Base-by-base conservation (phyloP, 495 filamentous ascomycete species). In the Penicillium antarcticum region DNA sequence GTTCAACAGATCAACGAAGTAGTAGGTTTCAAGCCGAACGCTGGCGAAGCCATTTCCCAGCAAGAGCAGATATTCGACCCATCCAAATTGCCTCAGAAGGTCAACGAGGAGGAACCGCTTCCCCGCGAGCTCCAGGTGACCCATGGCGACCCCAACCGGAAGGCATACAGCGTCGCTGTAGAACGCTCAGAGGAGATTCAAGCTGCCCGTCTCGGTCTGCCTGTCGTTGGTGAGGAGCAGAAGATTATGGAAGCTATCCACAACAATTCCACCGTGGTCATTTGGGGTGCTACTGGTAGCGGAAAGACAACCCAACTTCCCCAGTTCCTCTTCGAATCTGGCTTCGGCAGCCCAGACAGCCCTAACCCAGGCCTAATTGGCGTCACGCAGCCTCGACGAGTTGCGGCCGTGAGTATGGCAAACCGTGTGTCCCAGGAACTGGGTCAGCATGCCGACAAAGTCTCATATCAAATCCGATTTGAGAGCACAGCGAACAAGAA, bases 191-290 rank as follows among this genome's bases (percentile, higher is more conserved):
- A 80, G 9, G 85, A 87, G 3, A 88, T 97, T 13, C 89, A 96
- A 62, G 77, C 79, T 32, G 80, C 81, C 8, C 86, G 94, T 32
- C 71, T 91, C n/a, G 80, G 85, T 18, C 75, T 98, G 26, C 94
- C 94, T 0, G 86, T 98, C 4, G 91, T 96, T 23, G 87, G 88
- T 1, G 94, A 97, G 61, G 94, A 98, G 62, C 94, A 97, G 60
- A 91, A 87, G 58, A 95, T 98, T 18, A 98, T 98, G 94, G 94
- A 98, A 74, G 91, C 92, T 3, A 91, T 97, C 14, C 83, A 95
- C 63, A 89, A 92, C 60, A 88, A 95, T 66, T 76, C 90, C 39
- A 80, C 85, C 1, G 86, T 96, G 0, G 87, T 98, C 14, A 84
- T 98, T n/a, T 97, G 91, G 70, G 94, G 95, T 66, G 85, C 91